Evolutionary conservation across 805 yeast genomes (phyloP).

Genomic region (Metschnikowia drakensbergensis): DNA sequence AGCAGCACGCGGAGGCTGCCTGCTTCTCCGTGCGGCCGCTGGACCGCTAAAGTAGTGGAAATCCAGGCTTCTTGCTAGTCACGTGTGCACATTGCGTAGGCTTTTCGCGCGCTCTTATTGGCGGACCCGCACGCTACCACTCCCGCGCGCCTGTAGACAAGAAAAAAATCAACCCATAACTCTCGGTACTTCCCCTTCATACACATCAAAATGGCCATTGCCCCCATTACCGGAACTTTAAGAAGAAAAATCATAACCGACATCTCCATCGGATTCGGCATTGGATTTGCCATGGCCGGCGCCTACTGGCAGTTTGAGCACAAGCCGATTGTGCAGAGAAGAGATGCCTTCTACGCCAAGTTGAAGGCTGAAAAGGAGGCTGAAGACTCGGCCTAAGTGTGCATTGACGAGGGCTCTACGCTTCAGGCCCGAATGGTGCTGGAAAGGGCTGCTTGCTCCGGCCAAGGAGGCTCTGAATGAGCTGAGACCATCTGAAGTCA

Average conservation of each 20-base stretch:
- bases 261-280: constrained; percentile 61
- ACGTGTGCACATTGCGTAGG: background rate
- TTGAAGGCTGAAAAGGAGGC: constrained; percentile 70
- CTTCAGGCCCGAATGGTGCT: too few species aligned
- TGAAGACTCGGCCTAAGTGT: constrained; percentile 39
- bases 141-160: constrained; percentile 8
- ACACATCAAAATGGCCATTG: constrained; percentile 56
- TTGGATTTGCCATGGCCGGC: constrained; percentile 58
- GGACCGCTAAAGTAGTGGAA: too few species aligned
- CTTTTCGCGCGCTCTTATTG: constrained; percentile 14
- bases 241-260: constrained; percentile 80
- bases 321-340: constrained; percentile 62
- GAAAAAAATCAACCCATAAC: constrained; percentile 1
- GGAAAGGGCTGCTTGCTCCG: too few species aligned
- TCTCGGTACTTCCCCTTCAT: background rate
- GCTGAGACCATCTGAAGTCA: background rate
- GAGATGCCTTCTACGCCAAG: constrained; percentile 82
- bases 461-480: background rate
- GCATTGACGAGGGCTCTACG: background rate
- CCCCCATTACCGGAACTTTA: constrained; percentile 82
- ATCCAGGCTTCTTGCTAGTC: background rate
- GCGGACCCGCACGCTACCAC: constrained; percentile 3
- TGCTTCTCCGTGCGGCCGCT: too few species aligned
- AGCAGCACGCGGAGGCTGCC: too few species aligned
- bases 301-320: constrained; percentile 86